Evolutionary conservation across 306 rosid genomes (phyloP).

Genomic region (Arachis hypogaea): DNA sequence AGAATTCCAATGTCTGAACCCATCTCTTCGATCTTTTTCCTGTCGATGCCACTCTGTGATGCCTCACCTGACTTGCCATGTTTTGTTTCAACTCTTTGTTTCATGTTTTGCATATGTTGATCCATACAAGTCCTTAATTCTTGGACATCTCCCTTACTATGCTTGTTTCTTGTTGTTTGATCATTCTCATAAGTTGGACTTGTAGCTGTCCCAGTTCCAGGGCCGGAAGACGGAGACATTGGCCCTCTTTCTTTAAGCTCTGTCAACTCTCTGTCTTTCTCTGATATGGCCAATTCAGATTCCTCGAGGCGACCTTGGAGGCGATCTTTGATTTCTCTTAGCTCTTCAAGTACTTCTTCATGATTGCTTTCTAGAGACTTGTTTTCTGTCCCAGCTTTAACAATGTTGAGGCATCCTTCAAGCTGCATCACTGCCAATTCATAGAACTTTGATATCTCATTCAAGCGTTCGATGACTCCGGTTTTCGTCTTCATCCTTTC

Average conservation of each 20-base stretch:
- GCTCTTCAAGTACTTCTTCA: constrained; percentile 65
- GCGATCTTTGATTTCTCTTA: constrained; percentile 67
- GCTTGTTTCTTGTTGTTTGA: constrained; percentile 26
- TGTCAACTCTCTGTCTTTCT: constrained; percentile 67
- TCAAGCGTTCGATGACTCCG: constrained; percentile 70
- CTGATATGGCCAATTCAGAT: constrained; percentile 63
- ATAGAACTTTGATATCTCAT: constrained; percentile 82
- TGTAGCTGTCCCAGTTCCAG: constrained; percentile 36
- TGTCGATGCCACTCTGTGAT: constrained; percentile 46
- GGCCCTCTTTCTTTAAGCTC: constrained; percentile 58
- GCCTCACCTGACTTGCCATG: constrained; percentile 30
- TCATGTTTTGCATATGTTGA: constrained; percentile 59
- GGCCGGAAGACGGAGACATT: constrained; percentile 41
- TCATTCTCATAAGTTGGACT: constrained; percentile 39
- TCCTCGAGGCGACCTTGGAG: constrained; percentile 71
- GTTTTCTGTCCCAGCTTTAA: constrained; percentile 57
- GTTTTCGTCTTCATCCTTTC: constrained; percentile 67
- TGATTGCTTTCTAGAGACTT: constrained; percentile 55
- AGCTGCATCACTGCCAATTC: constrained; percentile 88
- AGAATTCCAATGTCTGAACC: constrained; percentile 77
- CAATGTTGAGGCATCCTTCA: constrained; percentile 81
- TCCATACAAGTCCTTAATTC: constrained; percentile 53
- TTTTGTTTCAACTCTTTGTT: constrained; percentile 58
- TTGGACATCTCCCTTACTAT: constrained; percentile 41
- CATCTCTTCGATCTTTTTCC: constrained; percentile 67